Evolutionary conservation across 495 filamentous ascomycete genomes (phyloP).

Genomic region (Penicillium turbatum): DNA sequence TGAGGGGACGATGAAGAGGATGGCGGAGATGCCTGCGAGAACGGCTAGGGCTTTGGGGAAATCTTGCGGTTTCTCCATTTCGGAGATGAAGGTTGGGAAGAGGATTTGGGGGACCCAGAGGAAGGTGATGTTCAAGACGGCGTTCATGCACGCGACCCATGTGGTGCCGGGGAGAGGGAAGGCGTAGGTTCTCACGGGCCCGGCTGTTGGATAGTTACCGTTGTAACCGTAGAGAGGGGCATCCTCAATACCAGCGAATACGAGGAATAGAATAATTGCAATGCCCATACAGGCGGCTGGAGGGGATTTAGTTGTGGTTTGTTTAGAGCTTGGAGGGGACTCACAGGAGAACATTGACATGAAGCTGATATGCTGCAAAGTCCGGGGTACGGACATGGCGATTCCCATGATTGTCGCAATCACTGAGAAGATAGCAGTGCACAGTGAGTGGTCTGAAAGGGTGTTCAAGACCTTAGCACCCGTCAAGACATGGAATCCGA

Average conservation of each 20-base stretch:
- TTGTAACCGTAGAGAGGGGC: conserved; percentile 30
- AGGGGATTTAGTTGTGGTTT: neutral
- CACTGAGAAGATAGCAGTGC: conserved; percentile 34
- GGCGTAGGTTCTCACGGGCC: conserved; percentile 40
- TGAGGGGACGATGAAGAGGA: conserved; percentile 52
- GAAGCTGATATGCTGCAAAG: conserved; percentile 40
- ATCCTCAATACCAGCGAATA: conserved; percentile 42
- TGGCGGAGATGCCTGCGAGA: conserved; percentile 43
- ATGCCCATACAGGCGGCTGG: conserved; percentile 41
- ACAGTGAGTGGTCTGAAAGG: conserved; percentile 33
- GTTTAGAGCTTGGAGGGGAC: neutral
- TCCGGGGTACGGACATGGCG: conserved; percentile 38
- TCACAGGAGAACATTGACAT: conserved; percentile 44
- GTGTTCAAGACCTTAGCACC: conserved; percentile 37
- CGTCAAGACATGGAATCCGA: conserved; percentile 39
- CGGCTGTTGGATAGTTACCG: conserved; percentile 35
- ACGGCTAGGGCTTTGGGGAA: conserved; percentile 52
- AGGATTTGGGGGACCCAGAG: conserved; percentile 50
- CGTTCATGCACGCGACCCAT: conserved; percentile 46
- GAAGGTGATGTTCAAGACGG: conserved; percentile 43
- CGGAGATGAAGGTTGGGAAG: conserved; percentile 55
- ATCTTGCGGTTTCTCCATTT: conserved; percentile 55
- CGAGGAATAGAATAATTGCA: conserved; percentile 43
- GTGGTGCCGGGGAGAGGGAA: conserved; percentile 44
- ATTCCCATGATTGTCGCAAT: conserved; percentile 37